phyloP scores from a whole-genome alignment of 75 land plant genomes.

The Pseudotsuga menziesii region DNA sequence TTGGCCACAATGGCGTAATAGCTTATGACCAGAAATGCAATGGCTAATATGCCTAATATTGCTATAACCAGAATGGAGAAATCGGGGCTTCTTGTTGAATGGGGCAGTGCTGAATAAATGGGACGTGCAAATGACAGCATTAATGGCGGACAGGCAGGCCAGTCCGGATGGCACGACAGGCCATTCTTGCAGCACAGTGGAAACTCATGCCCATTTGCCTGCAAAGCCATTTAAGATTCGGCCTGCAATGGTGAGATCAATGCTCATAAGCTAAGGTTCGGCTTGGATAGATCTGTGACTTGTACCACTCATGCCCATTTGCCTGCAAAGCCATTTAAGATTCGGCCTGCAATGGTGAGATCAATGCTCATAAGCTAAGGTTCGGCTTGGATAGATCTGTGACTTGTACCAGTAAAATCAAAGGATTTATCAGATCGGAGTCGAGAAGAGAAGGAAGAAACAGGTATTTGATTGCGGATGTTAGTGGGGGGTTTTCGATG shows the following conservation, averaged over 20 bases:
- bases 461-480: too few species aligned
- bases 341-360: neutral
- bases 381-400: neutral
- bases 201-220: slow-evolving; percentile 3
- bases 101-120: slow-evolving; percentile 1
- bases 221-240: slow-evolving; percentile 2
- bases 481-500: too few species aligned
- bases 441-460: too few species aligned
- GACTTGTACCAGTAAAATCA: neutral
- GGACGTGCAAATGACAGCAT: slow-evolving; percentile 6
- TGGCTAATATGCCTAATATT: slow-evolving; percentile 50
- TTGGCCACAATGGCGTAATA: slow-evolving; percentile 62
- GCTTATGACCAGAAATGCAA: slow-evolving; percentile 53
- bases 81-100: slow-evolving; percentile 9
- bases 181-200: slow-evolving; percentile 9
- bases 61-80: slow-evolving; percentile 65
- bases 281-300: neutral
- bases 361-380: neutral
- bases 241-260: neutral
- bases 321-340: too few species aligned
- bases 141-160: slow-evolving; percentile 11
- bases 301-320: too few species aligned
- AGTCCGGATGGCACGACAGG: slow-evolving; percentile 3
- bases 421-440: too few species aligned
- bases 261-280: too few species aligned